A percentile compares a stretch with the other conserved stretches of the same genome.
These are phyloP conservation scores for Thyridium curvatum DNA, from an alignment of 2,329 filamentous ascomycete genomes.

Conservation along the genomic window DNA sequence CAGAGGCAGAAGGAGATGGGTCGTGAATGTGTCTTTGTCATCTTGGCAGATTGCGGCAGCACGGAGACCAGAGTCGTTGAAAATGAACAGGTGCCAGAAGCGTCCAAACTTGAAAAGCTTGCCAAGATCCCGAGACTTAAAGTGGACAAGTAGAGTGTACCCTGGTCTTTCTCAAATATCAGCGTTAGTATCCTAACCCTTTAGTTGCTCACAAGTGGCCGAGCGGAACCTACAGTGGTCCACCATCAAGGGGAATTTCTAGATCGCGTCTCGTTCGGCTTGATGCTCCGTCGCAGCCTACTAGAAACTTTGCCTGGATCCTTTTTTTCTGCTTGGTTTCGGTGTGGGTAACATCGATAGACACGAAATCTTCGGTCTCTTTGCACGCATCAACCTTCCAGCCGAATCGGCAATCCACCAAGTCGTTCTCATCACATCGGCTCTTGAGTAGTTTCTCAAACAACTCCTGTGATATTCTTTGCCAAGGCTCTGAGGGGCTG, in stretches of 20 bases:
- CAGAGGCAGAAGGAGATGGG: conserved; percentile 3
- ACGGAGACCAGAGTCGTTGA: conserved; percentile 2
- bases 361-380: too few species aligned
- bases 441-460: conserved; percentile 26
- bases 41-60: conserved; percentile 7
- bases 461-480: conserved; percentile 22
- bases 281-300: conserved; percentile 5
- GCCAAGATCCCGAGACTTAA: conserved; percentile 10
- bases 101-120: conserved; percentile 6
- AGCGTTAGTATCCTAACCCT: too few species aligned
- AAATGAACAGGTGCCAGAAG: conserved; percentile 13
- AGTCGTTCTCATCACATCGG: conserved; percentile 11
- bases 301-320: background rate
- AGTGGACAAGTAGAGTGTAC: conserved; percentile 10
- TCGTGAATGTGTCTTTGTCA: conserved; percentile 5
- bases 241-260: conserved; percentile 6
- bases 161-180: too few species aligned
- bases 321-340: too few species aligned
- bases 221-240: conserved; percentile 5
- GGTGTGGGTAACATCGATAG: too few species aligned
- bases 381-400: conserved; percentile 12
- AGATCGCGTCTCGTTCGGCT: conserved; percentile 1
- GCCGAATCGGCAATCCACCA: conserved; percentile 18
- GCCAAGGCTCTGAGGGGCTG: conserved; percentile 20
- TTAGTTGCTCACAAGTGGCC: too few species aligned